Conservation (phyloP, 768 basidiomycete genomes). For the Scleroderma bovista region DNA sequence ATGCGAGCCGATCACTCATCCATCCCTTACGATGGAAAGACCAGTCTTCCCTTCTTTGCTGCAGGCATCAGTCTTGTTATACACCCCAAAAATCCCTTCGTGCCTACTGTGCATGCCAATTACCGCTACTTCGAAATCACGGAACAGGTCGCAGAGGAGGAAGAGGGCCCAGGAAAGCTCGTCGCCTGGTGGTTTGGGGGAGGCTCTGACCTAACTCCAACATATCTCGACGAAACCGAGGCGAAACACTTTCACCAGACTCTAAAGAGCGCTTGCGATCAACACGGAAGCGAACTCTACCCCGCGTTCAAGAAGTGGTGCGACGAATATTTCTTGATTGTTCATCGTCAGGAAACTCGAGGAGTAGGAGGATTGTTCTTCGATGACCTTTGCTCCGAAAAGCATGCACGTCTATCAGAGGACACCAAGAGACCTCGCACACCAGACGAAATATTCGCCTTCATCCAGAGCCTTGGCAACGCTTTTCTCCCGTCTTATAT, state of each 20-base stretch:
- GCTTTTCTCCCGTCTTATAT: slow-evolving; percentile 88
- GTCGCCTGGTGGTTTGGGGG: slow-evolving; percentile 99
- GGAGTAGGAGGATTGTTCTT: slow-evolving; percentile 96
- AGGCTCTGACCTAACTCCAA: slow-evolving; percentile 90
- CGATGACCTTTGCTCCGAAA: slow-evolving; percentile 75
- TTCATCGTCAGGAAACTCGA: slow-evolving; percentile 79
- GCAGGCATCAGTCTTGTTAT: slow-evolving; percentile 90
- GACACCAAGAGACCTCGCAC: slow-evolving; percentile 45
- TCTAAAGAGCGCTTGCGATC: slow-evolving; percentile 70
- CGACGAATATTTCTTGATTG: slow-evolving; percentile 94
- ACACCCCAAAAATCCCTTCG: slow-evolving; percentile 90
- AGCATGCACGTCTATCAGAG: slow-evolving; percentile 57
- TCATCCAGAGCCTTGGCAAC: slow-evolving; percentile 66
- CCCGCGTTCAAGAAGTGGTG: slow-evolving; percentile 90
- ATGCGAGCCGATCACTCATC: slow-evolving; percentile 91
- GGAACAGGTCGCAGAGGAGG: slow-evolving; percentile 36
- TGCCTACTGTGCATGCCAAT: slow-evolving; percentile 93
- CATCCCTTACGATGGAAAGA: slow-evolving; percentile 55
- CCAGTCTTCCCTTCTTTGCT: slow-evolving; percentile 85
- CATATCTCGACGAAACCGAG: slow-evolving; percentile 87
- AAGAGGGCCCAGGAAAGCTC: slow-evolving; percentile 40
- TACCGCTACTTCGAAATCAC: slow-evolving; percentile 97
- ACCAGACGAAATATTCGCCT: slow-evolving; percentile 68
- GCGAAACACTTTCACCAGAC: slow-evolving; percentile 81
- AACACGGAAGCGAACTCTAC: slow-evolving; percentile 64